phyloP scores from a whole-genome alignment of 148 eudicot genomes.

The Cornus controversa region DNA sequence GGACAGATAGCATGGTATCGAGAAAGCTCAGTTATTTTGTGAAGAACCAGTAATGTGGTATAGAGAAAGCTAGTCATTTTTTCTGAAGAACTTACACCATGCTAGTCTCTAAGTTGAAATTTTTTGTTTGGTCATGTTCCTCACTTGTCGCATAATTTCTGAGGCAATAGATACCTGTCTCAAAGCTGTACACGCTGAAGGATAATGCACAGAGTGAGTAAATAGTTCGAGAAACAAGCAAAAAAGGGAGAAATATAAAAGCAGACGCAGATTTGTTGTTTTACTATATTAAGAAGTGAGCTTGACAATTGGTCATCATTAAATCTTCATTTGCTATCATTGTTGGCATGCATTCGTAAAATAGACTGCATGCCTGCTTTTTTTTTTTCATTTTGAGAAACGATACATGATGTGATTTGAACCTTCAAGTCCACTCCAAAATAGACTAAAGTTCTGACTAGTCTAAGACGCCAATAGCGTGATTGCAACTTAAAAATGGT shows the following conservation, averaged over 20 bases:
- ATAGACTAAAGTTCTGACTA: too few relatives aligned
- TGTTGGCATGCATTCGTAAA: too few relatives aligned
- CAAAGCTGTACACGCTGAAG: not conserved
- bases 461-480: too few relatives aligned
- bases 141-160: not conserved
- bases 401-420: too few relatives aligned
- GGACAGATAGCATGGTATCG: too few relatives aligned
- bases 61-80: slow-evolving; percentile 4
- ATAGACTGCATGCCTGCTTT: too few relatives aligned
- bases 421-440: too few relatives aligned
- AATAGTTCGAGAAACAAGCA: not conserved
- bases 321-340: too few relatives aligned
- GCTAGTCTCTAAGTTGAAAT: not conserved
- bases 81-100: not conserved
- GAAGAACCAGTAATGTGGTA: not conserved
- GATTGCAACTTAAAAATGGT: too few relatives aligned
- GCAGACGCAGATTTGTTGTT: not conserved
- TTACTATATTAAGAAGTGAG: not conserved
- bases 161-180: not conserved
- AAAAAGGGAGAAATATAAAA: not conserved
- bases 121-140: not conserved
- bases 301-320: too few relatives aligned
- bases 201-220: not conserved
- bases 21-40: not conserved
- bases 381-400: too few relatives aligned